phyloP scores from a whole-genome alignment of 805 yeast genomes.

The Starmerella lactis-condensi region DNA sequence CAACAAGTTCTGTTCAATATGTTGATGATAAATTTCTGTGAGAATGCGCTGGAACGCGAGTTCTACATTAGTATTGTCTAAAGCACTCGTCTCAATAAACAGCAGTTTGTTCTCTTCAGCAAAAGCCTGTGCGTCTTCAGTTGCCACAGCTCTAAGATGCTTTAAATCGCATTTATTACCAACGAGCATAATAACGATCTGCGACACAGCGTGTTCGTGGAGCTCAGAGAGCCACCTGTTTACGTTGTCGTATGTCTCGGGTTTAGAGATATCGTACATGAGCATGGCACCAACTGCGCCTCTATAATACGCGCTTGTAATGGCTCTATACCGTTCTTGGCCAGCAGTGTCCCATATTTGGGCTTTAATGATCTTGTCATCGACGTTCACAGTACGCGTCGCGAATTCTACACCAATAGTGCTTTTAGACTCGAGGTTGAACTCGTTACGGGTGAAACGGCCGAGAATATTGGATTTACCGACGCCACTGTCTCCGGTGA shows the following conservation, averaged over 20 bases:
- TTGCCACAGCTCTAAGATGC: slow-evolving; percentile 89
- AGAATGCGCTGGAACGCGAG: slow-evolving; percentile 81
- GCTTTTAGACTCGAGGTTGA: slow-evolving; percentile 80
- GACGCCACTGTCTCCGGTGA: slow-evolving; percentile 93
- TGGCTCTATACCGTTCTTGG: slow-evolving; percentile 95
- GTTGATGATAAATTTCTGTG: slow-evolving; percentile 90
- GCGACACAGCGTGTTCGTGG: slow-evolving; percentile 91
- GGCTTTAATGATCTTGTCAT: slow-evolving; percentile 87
- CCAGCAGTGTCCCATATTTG: slow-evolving; percentile 98
- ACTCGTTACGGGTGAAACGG: slow-evolving; percentile 88
- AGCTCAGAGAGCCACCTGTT: slow-evolving; percentile 86
- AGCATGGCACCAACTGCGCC: slow-evolving; percentile 97
- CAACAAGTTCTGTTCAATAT: slow-evolving; percentile 70
- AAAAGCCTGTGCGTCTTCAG: slow-evolving; percentile 90
- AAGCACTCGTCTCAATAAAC: slow-evolving; percentile 91
- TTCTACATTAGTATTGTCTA: slow-evolving; percentile 87
- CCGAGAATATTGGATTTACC: slow-evolving; percentile 89
- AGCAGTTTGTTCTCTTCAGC: slow-evolving; percentile 64
- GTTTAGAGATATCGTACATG: slow-evolving; percentile 89
- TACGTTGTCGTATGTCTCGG: slow-evolving; percentile 75
- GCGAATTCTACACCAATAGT: slow-evolving; percentile 98
- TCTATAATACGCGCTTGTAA: slow-evolving; percentile 89
- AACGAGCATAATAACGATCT: slow-evolving; percentile 86
- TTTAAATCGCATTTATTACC: slow-evolving; percentile 93
- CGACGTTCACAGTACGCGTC: slow-evolving; percentile 82